Base-by-base conservation (phyloP, 345 rosid genomes). In the Carallia pectinifolia region DNA sequence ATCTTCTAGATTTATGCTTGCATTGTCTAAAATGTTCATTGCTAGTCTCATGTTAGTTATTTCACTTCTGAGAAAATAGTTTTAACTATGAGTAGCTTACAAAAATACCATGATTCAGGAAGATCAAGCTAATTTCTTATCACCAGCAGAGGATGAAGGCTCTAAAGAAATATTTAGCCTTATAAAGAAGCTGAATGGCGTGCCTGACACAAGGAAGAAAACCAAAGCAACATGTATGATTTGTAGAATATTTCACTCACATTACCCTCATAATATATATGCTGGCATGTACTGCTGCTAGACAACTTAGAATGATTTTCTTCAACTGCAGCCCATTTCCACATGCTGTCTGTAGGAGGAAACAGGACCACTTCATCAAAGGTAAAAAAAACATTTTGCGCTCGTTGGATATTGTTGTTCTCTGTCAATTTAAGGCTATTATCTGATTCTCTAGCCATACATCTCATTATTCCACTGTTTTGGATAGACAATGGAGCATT, bases 201-300 rank as follows among this genome's bases (percentile, higher is more conserved):
- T 74, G 58, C 92, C 89, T 73, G 96, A 90, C 67, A 71, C 77
- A 63, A 79, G 66, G 81, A 86, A 76, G 82, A 89, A 79, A 74
- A 72, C 81, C 79, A 95, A 85, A 87, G 44, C 74, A 62, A 70
- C 96, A 71, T 80, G 99, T 92, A 86, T 68, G 89, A 68, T 75
- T 63, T 66, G 18, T 58, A 31, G 18, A 61, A 52, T 64, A 62
- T 61, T 40, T 70, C 62, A 65, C 61, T 4, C 47, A 64, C 47
- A 29, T 63, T 58, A 18, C 36, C 34, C 44, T 50, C 16, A 12
- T 58, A 61, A 56, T 44, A 23, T 9, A 15, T 68, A 15, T 34
- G 60, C 19, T 63, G 62, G 59, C 76, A 18, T 27, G 37, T 39
- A 30, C 74, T 70, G 31, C 53, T 23, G 10, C 50, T 55, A 33